These are phyloP conservation scores for Kregervanrija pseudodelftensis DNA, from an alignment of 805 yeast species.

Conservation along the genomic window DNA sequence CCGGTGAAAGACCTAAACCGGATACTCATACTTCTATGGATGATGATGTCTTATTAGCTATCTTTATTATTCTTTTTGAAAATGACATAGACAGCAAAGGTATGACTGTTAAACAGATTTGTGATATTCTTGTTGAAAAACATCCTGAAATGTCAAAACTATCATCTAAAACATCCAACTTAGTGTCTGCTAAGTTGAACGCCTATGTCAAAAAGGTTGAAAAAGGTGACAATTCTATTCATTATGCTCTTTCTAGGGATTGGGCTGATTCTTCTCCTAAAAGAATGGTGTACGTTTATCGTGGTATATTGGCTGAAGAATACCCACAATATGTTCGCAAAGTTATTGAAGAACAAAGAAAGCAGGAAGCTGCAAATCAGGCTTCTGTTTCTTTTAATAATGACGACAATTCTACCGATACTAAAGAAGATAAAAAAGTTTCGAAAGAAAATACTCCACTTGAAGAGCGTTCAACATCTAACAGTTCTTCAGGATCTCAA, in stretches of 20 bases:
- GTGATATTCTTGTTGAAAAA: slow-evolving; percentile 64
- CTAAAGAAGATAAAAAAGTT: slow-evolving; percentile 1
- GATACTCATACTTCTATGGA: slow-evolving; percentile 55
- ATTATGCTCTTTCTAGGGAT: slow-evolving; percentile 73
- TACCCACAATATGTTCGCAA: slow-evolving; percentile 65
- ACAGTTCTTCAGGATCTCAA: slow-evolving; percentile 4
- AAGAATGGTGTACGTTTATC: slow-evolving; percentile 81
- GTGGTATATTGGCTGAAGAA: slow-evolving; percentile 71
- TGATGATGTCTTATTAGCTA: slow-evolving; percentile 70
- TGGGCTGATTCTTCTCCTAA: slow-evolving; percentile 91
- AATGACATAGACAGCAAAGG: slow-evolving; percentile 64
- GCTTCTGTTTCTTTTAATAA: not conserved
- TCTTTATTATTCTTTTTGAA: slow-evolving; percentile 64
- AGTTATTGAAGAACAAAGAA: slow-evolving; percentile 48
- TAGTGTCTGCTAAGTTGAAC: slow-evolving; percentile 75
- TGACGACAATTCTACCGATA: slow-evolving; percentile 1
- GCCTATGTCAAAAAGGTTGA: slow-evolving; percentile 79
- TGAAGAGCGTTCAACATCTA: slow-evolving; percentile 9
- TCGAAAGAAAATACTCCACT: slow-evolving; percentile 6
- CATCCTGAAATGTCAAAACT: slow-evolving; percentile 82
- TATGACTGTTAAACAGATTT: slow-evolving; percentile 85
- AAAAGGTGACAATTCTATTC: slow-evolving; percentile 67
- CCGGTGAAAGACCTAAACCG: slow-evolving; percentile 70
- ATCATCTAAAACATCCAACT: slow-evolving; percentile 72
- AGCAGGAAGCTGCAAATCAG: slow-evolving; percentile 18